A percentile compares a stretch with the other conserved stretches of the same genome.
phyloP scores from a whole-genome alignment of 257 asterid species.

The Penstemon davidsonii region DNA sequence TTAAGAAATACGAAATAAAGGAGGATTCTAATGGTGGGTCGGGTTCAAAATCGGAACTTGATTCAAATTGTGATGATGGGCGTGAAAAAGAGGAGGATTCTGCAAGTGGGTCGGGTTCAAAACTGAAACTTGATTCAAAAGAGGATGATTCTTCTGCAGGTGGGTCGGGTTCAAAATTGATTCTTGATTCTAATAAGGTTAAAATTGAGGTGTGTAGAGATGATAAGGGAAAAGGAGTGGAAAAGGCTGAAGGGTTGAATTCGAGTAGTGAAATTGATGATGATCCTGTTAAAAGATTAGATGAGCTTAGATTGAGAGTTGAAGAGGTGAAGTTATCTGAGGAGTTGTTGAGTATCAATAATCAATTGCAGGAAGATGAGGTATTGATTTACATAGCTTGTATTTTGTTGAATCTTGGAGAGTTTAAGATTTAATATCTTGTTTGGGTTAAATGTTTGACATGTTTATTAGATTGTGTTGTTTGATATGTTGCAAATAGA shows the following conservation, averaged over 20 bases:
- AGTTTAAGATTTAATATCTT: not conserved
- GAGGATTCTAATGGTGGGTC: slow-evolving; percentile 24
- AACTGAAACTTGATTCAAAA: slow-evolving; percentile 15
- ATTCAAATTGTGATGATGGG: slow-evolving; percentile 9
- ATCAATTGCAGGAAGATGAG: slow-evolving; percentile 87
- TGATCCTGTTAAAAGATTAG: slow-evolving; percentile 44
- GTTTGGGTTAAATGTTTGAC: not conserved
- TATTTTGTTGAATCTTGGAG: slow-evolving; percentile 5
- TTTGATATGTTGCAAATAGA: slow-evolving; percentile 1
- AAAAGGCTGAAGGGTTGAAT: slow-evolving; percentile 26
- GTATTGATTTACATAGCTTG: slow-evolving; percentile 34
- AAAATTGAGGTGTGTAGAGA: slow-evolving; percentile 24
- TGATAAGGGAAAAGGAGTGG: slow-evolving; percentile 23
- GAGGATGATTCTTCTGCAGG: slow-evolving; percentile 27
- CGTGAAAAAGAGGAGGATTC: slow-evolving; percentile 28
- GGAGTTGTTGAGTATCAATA: slow-evolving; percentile 54
- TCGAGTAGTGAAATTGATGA: slow-evolving; percentile 24
- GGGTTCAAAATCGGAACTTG: slow-evolving; percentile 22
- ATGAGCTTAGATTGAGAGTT: slow-evolving; percentile 46
- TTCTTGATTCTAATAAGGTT: slow-evolving; percentile 8
- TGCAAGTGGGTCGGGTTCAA: slow-evolving; percentile 21
- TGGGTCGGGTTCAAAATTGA: slow-evolving; percentile 24
- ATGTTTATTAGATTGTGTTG: not conserved
- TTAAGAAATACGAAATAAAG: slow-evolving; percentile 28
- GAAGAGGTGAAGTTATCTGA: slow-evolving; percentile 52